A percentile compares a stretch with the other conserved stretches of the same genome.
Evolutionary conservation across 495 filamentous ascomycete species (phyloP).

Genomic region (Lasiosphaeria miniovina): DNA sequence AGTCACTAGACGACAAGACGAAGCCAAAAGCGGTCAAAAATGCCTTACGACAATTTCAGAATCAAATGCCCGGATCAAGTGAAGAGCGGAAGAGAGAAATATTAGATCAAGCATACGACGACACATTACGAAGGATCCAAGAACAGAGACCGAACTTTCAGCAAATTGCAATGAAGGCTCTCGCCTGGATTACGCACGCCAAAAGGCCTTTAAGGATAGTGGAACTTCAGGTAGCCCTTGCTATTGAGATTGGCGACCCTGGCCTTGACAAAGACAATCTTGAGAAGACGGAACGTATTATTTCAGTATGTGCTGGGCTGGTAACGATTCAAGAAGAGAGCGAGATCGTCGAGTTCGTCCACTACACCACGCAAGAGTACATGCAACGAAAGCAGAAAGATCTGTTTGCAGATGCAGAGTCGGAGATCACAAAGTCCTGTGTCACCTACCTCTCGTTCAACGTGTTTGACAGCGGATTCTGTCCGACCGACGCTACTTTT

Average conservation of each 20-base stretch:
- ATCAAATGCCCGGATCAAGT: not conserved
- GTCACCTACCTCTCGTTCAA: conserved; percentile 44
- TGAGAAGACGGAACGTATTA: conserved; percentile 33
- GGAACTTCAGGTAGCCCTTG: conserved; percentile 8
- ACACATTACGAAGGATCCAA: conserved; percentile 6
- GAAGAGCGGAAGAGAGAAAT: conserved; percentile 1
- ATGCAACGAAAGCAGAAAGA: conserved; percentile 35
- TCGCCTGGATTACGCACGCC: conserved; percentile 8
- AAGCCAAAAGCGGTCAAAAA: not conserved
- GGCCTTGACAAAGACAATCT: conserved; percentile 29
- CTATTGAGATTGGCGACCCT: not conserved
- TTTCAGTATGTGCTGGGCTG: conserved; percentile 52
- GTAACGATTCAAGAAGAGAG: conserved; percentile 48
- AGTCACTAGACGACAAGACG: conserved; percentile 5
- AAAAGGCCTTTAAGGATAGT: not conserved
- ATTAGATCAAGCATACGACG: conserved; percentile 2
- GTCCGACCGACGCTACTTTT: conserved; percentile 25
- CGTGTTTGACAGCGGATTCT: conserved; percentile 30
- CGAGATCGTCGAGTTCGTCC: conserved; percentile 48
- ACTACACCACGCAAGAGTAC: conserved; percentile 55
- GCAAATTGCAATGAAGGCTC: not conserved
- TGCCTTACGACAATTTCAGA: conserved; percentile 3
- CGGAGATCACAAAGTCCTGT: conserved; percentile 36
- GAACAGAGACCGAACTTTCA: not conserved
- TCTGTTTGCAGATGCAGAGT: conserved; percentile 36